Evolutionary conservation across 805 yeast species (phyloP), one percentile per base, ranked within the genome.

Genomic region (Metschnikowia borealis): DNA sequence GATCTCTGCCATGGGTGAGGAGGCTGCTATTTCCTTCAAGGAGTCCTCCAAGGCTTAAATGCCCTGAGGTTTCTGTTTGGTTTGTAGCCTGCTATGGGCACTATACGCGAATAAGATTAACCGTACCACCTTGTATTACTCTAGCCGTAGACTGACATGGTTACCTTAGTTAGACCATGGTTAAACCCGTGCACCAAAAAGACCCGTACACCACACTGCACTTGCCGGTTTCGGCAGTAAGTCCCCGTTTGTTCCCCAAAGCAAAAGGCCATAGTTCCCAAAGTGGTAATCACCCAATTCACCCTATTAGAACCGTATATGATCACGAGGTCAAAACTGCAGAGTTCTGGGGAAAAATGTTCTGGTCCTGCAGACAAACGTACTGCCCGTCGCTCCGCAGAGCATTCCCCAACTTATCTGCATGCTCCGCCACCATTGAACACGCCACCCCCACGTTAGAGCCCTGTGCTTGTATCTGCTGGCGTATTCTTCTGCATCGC

Each of bases 1-100:
- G 80, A 87, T 94, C 78, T 78, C 96, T 62, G 95, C 99, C 67
- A 94, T 94, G 99, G 95, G 89, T 76, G 99, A 94, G 84, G 99
- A 94, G 83, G 97, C 98, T 73, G 95, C 96, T 67, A 87, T 94
- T 72, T 85, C 97, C 68, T 88, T 79, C 92, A 94, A 92, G 86
- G 99, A 94, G 81, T 96, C 98, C 72, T 97, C 98, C 79, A 88
- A 86, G 71, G 59, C 65, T 57, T 52, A 52, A 46, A 48, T 36
- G 32, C 46, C n/a, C 14, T 10, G 40, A 23, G 46, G 46, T 70
- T 39, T 46, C 49, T 52, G 54, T 50, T 52, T 52, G 54, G 40
- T 36, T 34, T 37, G 52, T 52, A 47, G 52, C 42, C 38, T 33
- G 41, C 44, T 29, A 14, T n/a, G 20, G 47, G 38, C 55, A 52